Evolutionary conservation across 306 rosid genomes (phyloP).

Genomic region (Cucurbita pepo): DNA sequence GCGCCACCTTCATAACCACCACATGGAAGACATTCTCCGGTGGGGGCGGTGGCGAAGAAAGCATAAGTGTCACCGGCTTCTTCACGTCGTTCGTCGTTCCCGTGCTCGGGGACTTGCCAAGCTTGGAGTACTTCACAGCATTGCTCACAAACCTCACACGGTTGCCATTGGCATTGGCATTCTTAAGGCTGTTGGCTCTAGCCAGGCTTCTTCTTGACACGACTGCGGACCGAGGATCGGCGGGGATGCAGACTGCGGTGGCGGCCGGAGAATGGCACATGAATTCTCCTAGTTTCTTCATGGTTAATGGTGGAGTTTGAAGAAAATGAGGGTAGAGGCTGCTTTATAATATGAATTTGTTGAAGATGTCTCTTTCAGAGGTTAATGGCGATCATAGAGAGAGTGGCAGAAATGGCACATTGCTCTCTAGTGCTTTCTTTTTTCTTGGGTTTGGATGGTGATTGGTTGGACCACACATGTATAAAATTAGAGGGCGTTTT

Average conservation of each 20-base stretch:
- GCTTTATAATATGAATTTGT: not conserved
- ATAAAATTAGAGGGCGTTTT: too few species aligned
- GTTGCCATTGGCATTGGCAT: constrained; percentile 12
- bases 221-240: constrained; percentile 33
- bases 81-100: not conserved
- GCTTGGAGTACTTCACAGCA: constrained; percentile 41
- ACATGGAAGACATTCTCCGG: constrained; percentile 17
- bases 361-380: not conserved
- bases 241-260: constrained; percentile 57
- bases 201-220: constrained; percentile 23
- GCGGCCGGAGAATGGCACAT: constrained; percentile 64
- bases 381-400: not conserved
- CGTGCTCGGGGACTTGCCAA: constrained; percentile 20
- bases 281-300: constrained; percentile 37
- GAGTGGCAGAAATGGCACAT: not conserved
- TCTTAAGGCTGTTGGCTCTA: not conserved
- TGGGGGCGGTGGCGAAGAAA: not conserved
- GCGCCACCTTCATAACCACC: constrained; percentile 83
- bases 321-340: not conserved
- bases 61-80: not conserved
- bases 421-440: not conserved
- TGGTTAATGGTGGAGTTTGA: not conserved
- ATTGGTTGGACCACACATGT: not conserved
- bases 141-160: constrained; percentile 21
- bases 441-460: not conserved